phyloP scores from a whole-genome alignment of 768 basidiomycete genomes.

The Leucocoprinus birnbaumii region DNA sequence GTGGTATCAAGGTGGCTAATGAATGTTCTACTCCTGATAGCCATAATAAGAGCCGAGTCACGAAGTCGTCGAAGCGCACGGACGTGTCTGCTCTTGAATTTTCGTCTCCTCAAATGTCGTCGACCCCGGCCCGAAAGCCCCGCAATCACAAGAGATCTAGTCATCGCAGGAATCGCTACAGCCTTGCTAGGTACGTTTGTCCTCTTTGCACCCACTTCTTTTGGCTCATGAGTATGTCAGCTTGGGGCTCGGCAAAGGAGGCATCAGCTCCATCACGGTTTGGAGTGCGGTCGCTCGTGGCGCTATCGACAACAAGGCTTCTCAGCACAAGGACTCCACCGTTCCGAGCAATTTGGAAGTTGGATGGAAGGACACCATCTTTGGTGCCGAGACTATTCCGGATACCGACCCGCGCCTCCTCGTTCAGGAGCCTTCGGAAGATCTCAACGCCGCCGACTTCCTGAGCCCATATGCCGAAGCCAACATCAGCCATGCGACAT shows the following conservation, averaged over 20 bases:
- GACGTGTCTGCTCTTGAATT: conserved; percentile 48
- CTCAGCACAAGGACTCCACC: conserved; percentile 29
- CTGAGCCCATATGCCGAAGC: background rate
- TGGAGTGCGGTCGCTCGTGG: conserved; percentile 56
- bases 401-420: conserved; percentile 31
- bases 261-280: conserved; percentile 43
- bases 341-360: conserved; percentile 39
- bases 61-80: conserved; percentile 29
- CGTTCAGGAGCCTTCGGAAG: background rate
- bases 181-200: conserved; percentile 57
- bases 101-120: conserved; percentile 55
- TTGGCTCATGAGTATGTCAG: conserved; percentile 28
- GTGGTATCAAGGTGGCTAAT: conserved; percentile 51
- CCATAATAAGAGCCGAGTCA: conserved; percentile 38
- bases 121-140: conserved; percentile 50
- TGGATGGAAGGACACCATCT: conserved; percentile 45
- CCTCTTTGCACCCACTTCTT: background rate
- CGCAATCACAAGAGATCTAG: conserved; percentile 41
- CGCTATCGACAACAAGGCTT: conserved; percentile 42
- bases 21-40: conserved; percentile 39
- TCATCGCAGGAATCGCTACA: conserved; percentile 63
- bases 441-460: background rate
- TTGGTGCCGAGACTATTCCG: conserved; percentile 37
- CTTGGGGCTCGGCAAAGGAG: conserved; percentile 60
- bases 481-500: conserved; percentile 28